Conservation (phyloP, 306 rosid species). For the Dalbergia cochinchinensis region DNA sequence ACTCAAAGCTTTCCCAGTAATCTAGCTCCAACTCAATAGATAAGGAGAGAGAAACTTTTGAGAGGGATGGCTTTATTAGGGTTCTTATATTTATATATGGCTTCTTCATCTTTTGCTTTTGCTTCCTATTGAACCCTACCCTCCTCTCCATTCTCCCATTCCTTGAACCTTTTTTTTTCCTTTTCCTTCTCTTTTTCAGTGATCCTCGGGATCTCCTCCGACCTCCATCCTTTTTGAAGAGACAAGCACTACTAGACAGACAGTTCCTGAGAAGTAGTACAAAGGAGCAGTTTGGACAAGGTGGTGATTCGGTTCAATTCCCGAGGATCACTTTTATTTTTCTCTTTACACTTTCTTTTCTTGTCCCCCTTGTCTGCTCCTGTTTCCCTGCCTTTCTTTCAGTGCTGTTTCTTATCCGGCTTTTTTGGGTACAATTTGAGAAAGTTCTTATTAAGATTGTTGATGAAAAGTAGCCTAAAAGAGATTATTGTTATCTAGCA, state of each 20-base stretch:
- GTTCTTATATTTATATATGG: slow-evolving; percentile 46
- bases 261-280: not conserved
- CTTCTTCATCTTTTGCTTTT: slow-evolving; percentile 46
- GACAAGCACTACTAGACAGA: slow-evolving; percentile 33
- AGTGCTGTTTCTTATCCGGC: slow-evolving; percentile 20
- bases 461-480: slow-evolving; percentile 33
- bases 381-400: slow-evolving; percentile 35
- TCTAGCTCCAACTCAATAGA: slow-evolving; percentile 77
- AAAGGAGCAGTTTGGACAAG: not conserved
- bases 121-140: slow-evolving; percentile 65
- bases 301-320: slow-evolving; percentile 55
- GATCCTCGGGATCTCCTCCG: slow-evolving; percentile 71
- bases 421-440: slow-evolving; percentile 39
- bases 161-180: slow-evolving; percentile 41
- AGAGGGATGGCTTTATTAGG: slow-evolving; percentile 59
- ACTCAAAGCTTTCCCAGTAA: slow-evolving; percentile 79
- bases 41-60: slow-evolving; percentile 61
- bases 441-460: slow-evolving; percentile 23
- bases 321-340: slow-evolving; percentile 58
- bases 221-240: slow-evolving; percentile 40
- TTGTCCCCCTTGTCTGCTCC: slow-evolving; percentile 26
- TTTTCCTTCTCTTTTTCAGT: slow-evolving; percentile 35
- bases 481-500: slow-evolving; percentile 5
- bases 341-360: slow-evolving; percentile 27
- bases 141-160: slow-evolving; percentile 61